Evolutionary conservation across 371 early-diverging fungal species (phyloP).

Genomic region (Circinella umbellata): DNA sequence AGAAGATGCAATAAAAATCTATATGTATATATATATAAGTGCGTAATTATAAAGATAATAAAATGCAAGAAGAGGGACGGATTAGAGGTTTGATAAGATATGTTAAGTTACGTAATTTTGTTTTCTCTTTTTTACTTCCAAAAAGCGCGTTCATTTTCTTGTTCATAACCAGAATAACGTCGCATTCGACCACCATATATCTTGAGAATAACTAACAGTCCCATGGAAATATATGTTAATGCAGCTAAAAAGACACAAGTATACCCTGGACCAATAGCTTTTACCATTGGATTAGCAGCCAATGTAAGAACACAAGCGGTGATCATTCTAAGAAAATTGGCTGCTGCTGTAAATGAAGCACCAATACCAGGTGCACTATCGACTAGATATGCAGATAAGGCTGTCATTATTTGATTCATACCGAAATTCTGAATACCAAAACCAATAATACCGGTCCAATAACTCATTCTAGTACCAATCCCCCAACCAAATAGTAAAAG

Average conservation of each 20-base stretch:
- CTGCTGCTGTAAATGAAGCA: conserved; percentile 51
- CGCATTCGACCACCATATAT: conserved; percentile 25
- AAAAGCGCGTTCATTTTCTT: neutral
- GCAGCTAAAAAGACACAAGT: conserved; percentile 34
- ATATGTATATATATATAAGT: no score
- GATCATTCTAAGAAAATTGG: conserved; percentile 46
- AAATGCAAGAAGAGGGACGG: no score
- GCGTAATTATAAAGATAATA: no score
- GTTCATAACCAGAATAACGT: conserved; percentile 21
- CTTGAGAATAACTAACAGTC: conserved; percentile 20
- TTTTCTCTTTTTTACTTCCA: no score
- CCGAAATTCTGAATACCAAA: conserved; percentile 46
- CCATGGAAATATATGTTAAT: conserved; percentile 18
- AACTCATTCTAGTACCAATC: conserved; percentile 37
- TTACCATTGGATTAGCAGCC: conserved; percentile 31
- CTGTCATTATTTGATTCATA: conserved; percentile 31
- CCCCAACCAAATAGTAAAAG: conserved; percentile 54
- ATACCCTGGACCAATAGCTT: conserved; percentile 29
- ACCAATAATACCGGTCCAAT: conserved; percentile 46
- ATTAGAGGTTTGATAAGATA: no score
- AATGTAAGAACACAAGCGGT: conserved; percentile 43
- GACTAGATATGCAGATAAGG: conserved; percentile 48
- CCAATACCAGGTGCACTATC: conserved; percentile 51
- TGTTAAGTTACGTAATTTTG: no score
- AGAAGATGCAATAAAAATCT: no score